Conservation (phyloP, 805 yeast species). For the Lipomyces sp. region DNA sequence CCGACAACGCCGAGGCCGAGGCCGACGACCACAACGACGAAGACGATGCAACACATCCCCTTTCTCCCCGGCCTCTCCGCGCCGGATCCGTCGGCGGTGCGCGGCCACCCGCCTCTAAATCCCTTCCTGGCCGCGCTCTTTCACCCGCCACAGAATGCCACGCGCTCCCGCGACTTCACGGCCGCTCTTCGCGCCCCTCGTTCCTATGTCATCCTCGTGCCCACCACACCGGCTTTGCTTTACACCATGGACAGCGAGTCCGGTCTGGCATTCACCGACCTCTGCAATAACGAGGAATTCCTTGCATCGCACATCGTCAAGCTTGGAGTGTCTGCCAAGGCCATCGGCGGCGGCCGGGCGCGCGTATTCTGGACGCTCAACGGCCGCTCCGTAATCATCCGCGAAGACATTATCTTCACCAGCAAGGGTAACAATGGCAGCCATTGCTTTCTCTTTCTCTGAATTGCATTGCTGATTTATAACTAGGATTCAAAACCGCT, state of each 20-base stretch:
- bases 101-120: slow-evolving; percentile 16
- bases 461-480: background rate
- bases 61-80: background rate
- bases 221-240: slow-evolving; percentile 50
- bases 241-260: slow-evolving; percentile 39
- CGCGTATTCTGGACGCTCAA: slow-evolving; percentile 53
- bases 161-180: slow-evolving; percentile 26
- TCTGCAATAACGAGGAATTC: slow-evolving; percentile 59
- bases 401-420: slow-evolving; percentile 53
- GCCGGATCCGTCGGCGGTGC: background rate
- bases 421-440: slow-evolving; percentile 64
- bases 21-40: too few species aligned
- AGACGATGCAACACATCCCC: too few species aligned
- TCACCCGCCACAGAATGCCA: slow-evolving; percentile 16
- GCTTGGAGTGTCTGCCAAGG: slow-evolving; percentile 32
- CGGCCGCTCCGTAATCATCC: slow-evolving; percentile 54
- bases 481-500: slow-evolving; percentile 22
- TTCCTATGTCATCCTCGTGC: slow-evolving; percentile 58
- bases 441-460: too few species aligned
- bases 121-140: slow-evolving; percentile 29
- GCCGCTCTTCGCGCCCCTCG: slow-evolving; percentile 39
- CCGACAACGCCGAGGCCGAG: too few species aligned
- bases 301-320: slow-evolving; percentile 58
- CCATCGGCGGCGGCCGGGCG: slow-evolving; percentile 35
- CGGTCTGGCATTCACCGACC: slow-evolving; percentile 44